Percentiles rank a stretch among this genome's conserved stretches.
Evolutionary conservation across 306 rosid species (phyloP).

Genomic region (Cicer pinnatifidum): DNA sequence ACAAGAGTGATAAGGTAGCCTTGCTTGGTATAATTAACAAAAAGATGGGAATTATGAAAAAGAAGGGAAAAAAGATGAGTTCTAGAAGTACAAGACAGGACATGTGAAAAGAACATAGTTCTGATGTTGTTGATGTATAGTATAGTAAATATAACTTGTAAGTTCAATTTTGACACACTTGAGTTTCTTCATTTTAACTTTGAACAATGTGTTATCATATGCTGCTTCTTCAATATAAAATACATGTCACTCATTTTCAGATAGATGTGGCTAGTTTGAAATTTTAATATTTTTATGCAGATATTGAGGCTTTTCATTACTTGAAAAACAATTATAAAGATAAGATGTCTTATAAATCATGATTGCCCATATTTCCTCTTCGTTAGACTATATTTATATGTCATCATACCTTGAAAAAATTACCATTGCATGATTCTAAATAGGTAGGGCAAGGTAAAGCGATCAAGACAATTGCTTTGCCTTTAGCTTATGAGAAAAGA

Average conservation of each 20-base stretch:
- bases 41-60: slow-evolving; percentile 61
- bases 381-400: too few relatives aligned
- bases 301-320: background rate
- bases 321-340: background rate
- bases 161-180: slow-evolving; percentile 32
- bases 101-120: slow-evolving; percentile 41
- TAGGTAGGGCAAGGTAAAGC: too few relatives aligned
- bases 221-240: background rate
- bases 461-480: too few relatives aligned
- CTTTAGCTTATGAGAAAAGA: too few relatives aligned
- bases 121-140: slow-evolving; percentile 41
- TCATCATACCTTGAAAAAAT: too few relatives aligned
- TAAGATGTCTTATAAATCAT: too few relatives aligned
- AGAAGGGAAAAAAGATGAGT: slow-evolving; percentile 80
- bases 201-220: too few relatives aligned
- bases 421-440: too few relatives aligned
- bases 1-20: slow-evolving; percentile 75
- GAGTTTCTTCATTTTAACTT: too few relatives aligned
- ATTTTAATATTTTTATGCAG: background rate
- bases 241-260: background rate
- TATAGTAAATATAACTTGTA: background rate
- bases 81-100: slow-evolving; percentile 78
- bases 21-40: slow-evolving; percentile 63
- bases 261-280: slow-evolving; percentile 32
- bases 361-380: too few relatives aligned